These are phyloP conservation scores for Ilyonectria mors-panacis DNA, from an alignment of 2,329 filamentous ascomycete genomes.

Conservation along the genomic window DNA sequence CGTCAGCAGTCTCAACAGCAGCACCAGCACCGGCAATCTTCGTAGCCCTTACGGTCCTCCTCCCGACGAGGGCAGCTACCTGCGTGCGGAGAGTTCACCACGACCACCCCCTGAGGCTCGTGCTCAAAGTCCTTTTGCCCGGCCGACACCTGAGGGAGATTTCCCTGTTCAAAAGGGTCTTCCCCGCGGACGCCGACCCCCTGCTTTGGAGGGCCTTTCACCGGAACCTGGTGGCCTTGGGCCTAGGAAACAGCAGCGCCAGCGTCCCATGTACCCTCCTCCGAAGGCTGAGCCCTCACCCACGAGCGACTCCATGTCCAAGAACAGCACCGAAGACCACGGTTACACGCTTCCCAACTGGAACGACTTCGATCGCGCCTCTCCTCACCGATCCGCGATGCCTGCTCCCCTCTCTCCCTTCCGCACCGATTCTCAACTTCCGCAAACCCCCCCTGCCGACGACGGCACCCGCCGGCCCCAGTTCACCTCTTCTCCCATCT, in stretches of 20 bases:
- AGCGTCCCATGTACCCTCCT: slow-evolving; percentile 43
- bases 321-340: slow-evolving; percentile 12
- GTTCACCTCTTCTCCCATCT: slow-evolving; percentile 49
- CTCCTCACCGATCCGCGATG: slow-evolving; percentile 53
- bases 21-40: slow-evolving; percentile 13
- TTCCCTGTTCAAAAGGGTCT: slow-evolving; percentile 55
- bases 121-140: slow-evolving; percentile 48
- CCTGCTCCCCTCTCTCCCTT: slow-evolving; percentile 54
- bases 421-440: slow-evolving; percentile 25
- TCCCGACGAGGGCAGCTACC: slow-evolving; percentile 41
- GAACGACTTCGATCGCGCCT: slow-evolving; percentile 47
- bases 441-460: slow-evolving; percentile 32
- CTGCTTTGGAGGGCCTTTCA: slow-evolving; percentile 19
- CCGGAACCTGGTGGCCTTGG: slow-evolving; percentile 33
- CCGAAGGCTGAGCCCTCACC: slow-evolving; percentile 32
- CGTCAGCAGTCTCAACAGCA: slow-evolving; percentile 3
- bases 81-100: slow-evolving; percentile 30
- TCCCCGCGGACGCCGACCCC: slow-evolving; percentile 53
- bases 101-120: slow-evolving; percentile 37
- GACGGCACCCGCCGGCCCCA: slow-evolving; percentile 34
- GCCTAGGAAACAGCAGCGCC: slow-evolving; percentile 42
- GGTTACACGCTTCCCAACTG: slow-evolving; percentile 45
- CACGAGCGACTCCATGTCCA: slow-evolving; percentile 3
- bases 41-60: slow-evolving; percentile 44
- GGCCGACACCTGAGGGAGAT: slow-evolving; percentile 50